These are phyloP conservation scores for Chlorella sp. DNA, from an alignment of 139 green algal genomes.

Conservation along the genomic window DNA sequence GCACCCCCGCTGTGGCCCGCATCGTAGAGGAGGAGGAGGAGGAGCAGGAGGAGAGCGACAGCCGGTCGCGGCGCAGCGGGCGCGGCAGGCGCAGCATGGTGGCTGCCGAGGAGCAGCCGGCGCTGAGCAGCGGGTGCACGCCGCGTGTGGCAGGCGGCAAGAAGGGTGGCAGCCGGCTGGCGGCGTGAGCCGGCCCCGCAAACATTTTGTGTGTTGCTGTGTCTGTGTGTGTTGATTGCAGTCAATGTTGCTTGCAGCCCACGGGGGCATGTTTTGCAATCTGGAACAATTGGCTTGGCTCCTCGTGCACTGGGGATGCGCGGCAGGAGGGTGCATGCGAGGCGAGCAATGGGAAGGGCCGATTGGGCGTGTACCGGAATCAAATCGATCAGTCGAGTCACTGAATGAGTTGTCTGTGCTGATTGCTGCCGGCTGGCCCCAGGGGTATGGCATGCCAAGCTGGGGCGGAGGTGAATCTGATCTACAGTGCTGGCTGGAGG, in stretches of 20 bases:
- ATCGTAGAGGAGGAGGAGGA: slow-evolving; percentile 5
- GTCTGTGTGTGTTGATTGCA: background rate
- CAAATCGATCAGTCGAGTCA: too few relatives aligned
- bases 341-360: too few relatives aligned
- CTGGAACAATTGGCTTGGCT: too few relatives aligned
- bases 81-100: background rate
- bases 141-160: background rate
- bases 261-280: too few relatives aligned
- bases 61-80: background rate
- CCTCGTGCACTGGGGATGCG: too few relatives aligned
- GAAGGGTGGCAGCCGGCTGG: slow-evolving; percentile 5
- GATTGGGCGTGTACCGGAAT: too few relatives aligned
- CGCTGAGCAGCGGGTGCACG: background rate
- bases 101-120: background rate
- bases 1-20: slow-evolving; percentile 1
- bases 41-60: background rate
- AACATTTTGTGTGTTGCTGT: background rate
- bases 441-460: too few relatives aligned
- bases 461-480: too few relatives aligned
- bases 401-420: too few relatives aligned
- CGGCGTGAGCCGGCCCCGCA: background rate
- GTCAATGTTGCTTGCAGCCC: background rate
- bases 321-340: too few relatives aligned
- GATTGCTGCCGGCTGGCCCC: too few relatives aligned
- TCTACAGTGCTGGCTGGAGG: too few relatives aligned